Base-by-base conservation (phyloP, 1,284 basidiomycete species). In the Apiotrichum gamsii region DNA sequence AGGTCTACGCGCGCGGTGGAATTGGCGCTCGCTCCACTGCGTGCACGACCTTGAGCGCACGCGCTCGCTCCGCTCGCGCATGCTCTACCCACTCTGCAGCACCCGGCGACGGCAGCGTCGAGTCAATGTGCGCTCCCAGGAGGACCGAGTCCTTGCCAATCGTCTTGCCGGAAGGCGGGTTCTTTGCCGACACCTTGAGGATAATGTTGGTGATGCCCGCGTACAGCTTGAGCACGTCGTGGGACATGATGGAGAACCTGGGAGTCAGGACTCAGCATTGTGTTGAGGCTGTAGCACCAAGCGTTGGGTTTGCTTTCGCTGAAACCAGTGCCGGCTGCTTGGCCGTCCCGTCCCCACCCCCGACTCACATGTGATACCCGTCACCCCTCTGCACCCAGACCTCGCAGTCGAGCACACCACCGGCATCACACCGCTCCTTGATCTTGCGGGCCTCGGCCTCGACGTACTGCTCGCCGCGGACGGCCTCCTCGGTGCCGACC, bases 141-240 rank as follows among this genome's bases (percentile, higher is more conserved):
- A 98, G 78, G 1, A 96, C 79, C 0, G 90, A 84, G 54, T 93
- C 82, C 41, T 82, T 80, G 62, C 88, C 90, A 77, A 76, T 3
- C 76, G 72, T 11, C 59, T 91, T 82, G 31, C 54, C 60, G 4
- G 56, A 59, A 0, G 64, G 62, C 8, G 68, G 65, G 29, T 67
- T 45, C 41, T 58, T 54, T 1, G 69, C 58, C 6, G 89, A 90
- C 34, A 98, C 76, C 39, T 89, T 86, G 5, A 97, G 78, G 47
- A 98, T 76, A 61, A 96, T 82, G 69, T 98, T 98, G 28, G 82
- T 81, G 43, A 98, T 80, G 59, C 86, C 79, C 18, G 85, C 81
- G 60, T 97, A 98, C 28, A 85, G 85, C 72, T 97, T 96, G 75
- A 94, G 90, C 4, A 97, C 77, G 32, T 86, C 80, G 61, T 84